Base-by-base conservation (phyloP, 345 rosid species). In the Acer yangbiense region DNA sequence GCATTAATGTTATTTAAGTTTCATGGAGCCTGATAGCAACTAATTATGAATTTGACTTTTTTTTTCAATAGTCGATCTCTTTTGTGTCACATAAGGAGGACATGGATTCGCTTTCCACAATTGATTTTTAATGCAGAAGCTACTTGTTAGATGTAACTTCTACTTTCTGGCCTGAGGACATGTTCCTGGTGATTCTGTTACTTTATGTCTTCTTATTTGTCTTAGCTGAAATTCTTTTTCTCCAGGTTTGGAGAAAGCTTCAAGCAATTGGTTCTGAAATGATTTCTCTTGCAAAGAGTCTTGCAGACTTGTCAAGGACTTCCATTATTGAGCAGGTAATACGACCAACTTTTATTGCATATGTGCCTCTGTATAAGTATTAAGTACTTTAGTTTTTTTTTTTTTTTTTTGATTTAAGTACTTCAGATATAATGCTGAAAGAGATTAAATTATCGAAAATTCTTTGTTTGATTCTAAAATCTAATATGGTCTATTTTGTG, bases 221-320 rank as follows among this genome's bases (percentile, higher is more conserved):
- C 52, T 78, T 69, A 50, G 48, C 65, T 46, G 21, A 60, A 39
- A 44, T 16, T 60, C 46, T 76, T 7, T 69, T 80, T 55, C 54
- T 55, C 48, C 88, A 91, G 98, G 85, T 93, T 29, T 93, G 98
- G 95, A 85, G 72, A 75, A 90, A 89, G 64, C 82, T 96, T 74
- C 87, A 90, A 75, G 87, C 66, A 14, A 75, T 92, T 81, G 98
- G 97, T 72, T 81, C 84, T 62, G 93, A 90, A 85, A 86, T 96
- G 84, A 79, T 85, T 65, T 88, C 92, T 76, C 89, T 94, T 62
- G 85, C 97, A 63, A 89, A 85, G 81, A 82, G 89, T 71, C 94
- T 96, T 23, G 77, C 86, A 44, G 94, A 90, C 79, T 57, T 91
- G 65, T 87, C 99, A 79, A 82, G 60, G 79, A 57, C 82, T 41